phyloP scores from a whole-genome alignment of 2,329 filamentous ascomycete genomes.

The Calonectria fujianensis region DNA sequence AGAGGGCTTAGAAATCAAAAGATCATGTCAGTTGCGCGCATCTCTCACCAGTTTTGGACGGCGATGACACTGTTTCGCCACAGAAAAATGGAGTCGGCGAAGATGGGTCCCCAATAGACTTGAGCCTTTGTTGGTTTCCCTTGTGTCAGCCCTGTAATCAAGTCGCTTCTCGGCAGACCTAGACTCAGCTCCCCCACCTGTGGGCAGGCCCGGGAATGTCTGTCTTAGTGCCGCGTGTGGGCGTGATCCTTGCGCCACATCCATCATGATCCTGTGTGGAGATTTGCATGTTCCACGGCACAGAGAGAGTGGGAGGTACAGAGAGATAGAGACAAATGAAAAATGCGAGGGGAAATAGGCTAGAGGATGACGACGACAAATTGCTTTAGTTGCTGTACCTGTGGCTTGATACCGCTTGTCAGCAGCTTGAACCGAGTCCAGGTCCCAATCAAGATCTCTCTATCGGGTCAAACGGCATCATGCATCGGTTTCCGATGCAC shows the following conservation, averaged over 20 bases:
- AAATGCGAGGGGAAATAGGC: neutral
- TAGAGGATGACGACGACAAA: neutral
- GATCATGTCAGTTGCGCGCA: neutral
- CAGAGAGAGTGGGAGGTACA: neutral
- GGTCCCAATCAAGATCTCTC: neutral
- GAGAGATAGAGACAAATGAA: neutral
- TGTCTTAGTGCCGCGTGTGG: neutral
- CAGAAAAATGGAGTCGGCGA: constrained; percentile 7
- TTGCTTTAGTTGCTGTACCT: neutral
- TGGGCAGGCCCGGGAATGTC: neutral
- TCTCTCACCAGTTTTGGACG: constrained; percentile 8
- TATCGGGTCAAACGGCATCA: constrained; percentile 27
- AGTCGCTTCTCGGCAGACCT: constrained; percentile 12
- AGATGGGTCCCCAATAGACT: constrained; percentile 1
- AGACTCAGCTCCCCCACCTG: constrained; percentile 26
- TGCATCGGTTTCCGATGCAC: constrained; percentile 21
- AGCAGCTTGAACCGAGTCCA: constrained; percentile 9
- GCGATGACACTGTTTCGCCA: constrained; percentile 10
- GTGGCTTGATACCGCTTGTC: neutral
- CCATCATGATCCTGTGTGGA: constrained; percentile 17
- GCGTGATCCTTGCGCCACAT: constrained; percentile 21
- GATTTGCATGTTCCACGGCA: neutral
- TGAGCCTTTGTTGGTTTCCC: constrained; percentile 18
- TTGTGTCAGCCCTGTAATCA: constrained; percentile 38
- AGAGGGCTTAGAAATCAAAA: constrained; percentile 14